Evolutionary conservation across 2,329 filamentous ascomycete species (phyloP), one percentile per base, ranked within the genome.

Genomic region (Neonectria coccinea): DNA sequence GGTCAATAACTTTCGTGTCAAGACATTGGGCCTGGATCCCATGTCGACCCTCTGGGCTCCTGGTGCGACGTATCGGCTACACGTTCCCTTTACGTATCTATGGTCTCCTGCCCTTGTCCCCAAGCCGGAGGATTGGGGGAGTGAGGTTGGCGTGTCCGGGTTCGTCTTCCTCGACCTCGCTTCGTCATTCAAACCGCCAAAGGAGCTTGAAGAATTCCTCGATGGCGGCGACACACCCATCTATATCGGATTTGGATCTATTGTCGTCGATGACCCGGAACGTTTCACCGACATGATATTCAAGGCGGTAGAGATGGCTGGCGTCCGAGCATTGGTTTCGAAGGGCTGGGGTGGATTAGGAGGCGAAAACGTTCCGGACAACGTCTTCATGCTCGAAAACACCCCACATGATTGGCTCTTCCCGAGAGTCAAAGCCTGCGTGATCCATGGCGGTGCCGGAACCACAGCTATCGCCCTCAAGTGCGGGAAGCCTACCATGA

Each of bases 391-490:
- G 85, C 83, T 94, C 4, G 91, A 88, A 39, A 92, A 93, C 70
- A 90, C 86, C 0, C 91, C 91, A 0, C 91, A 93, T 73, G 91
- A 93, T 77, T 94, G 91, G 91, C 81, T 94, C 0, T 93, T 93
- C 67, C 89, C 89, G 0, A 82, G 82, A 31, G 87, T 92, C 4
- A 81, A 81, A 48, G 89, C 88, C 0, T 90, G 90, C 4, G 87
- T 93, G 1, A 91, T 92, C 65, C 91, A 93, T 67, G 91, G 91
- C n/a, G 91, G 91, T 12, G 92, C 92, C 0, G 91, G 91, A 2
- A 94, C 91, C 0, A 92, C 91, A 0, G 91, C 91, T 1, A 91
- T 91, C 51, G 90, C 90, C 1, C 81, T 94, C 33, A 92, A 91
- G 75, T 90, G 86, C 67, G 91, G 86, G 4, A 87, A 86, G 70